Base-by-base conservation (phyloP, 306 rosid genomes). In the Bauhinia variegata region DNA sequence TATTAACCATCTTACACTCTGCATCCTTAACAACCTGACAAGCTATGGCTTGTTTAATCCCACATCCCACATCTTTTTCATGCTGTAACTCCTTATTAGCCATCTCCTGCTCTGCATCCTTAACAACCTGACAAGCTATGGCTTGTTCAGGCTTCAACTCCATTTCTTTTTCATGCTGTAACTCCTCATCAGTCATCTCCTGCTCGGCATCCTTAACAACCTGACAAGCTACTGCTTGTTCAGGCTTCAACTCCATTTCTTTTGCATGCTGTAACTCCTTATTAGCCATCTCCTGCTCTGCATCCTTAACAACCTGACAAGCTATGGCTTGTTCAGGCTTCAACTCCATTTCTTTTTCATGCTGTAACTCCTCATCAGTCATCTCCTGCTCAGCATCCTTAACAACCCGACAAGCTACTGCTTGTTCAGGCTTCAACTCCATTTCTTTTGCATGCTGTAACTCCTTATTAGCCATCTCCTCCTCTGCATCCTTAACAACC, bases 61-160 rank as follows among this genome's bases (percentile, higher is more conserved):
- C 76, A 63, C 79, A 63, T 33, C 60, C 77, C 5, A 17, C 11
- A 55, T 68, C 37, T 17, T 80, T 79, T 77, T 68, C 82, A 38
- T 61, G 70, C 52, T 71, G 60, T 64, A 60, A 48, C 61, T 53
- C 65, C 51, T 74, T 76, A 44, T 65, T 72, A 66, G 63, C 65
- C 74, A 62, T 72, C 62, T 18, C 47, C 12, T 74, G 60, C 31
- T 69, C 82, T 78, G 46, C 67, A 41, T 67, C 78, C 77, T 63
- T 75, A 36, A 56, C 41, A 78, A 58, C 70, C 95, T 82, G 72
- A 51, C 50, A 77, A 34, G 38, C 38, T 34, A 7, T 7, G 4
- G 7, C 61, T 54, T 79, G 41, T 19, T 58, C 75, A 6, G 71
- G 18, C 38, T 34, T 34, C 38, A 34, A 34, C 38, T 4, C 38